phyloP scores from a whole-genome alignment of 2,329 filamentous ascomycete genomes.

The Magnaporthales sp. region DNA sequence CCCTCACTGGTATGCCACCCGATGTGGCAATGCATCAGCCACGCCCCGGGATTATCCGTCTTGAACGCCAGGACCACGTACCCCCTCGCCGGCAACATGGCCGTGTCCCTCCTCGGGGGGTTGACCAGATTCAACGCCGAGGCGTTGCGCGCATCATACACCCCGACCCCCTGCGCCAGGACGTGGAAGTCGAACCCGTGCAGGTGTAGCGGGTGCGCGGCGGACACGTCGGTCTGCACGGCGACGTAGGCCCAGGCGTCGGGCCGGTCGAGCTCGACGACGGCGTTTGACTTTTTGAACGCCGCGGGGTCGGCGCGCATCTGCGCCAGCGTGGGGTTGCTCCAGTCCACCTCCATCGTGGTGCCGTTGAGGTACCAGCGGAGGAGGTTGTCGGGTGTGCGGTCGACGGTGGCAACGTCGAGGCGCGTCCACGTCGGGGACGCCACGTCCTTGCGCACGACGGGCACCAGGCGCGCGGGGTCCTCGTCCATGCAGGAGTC shows the following conservation, averaged over 20 bases:
- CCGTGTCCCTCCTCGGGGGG: constrained; percentile 43
- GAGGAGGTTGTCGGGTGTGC: not conserved
- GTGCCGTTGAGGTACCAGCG: constrained; percentile 18
- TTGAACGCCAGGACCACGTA: constrained; percentile 40
- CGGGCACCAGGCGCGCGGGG: not conserved
- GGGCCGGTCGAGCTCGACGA: constrained; percentile 18
- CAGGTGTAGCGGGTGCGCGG: constrained; percentile 55
- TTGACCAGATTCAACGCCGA: constrained; percentile 47
- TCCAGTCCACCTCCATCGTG: constrained; percentile 21
- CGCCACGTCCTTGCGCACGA: not conserved
- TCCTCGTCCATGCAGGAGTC: constrained; percentile 4
- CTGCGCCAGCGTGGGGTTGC: constrained; percentile 18
- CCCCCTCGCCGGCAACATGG: constrained; percentile 28
- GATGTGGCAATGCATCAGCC: constrained; percentile 49
- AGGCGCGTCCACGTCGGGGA: not conserved
- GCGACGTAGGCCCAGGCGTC: constrained; percentile 47
- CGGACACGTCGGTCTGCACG: constrained; percentile 29
- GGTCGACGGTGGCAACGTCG: not conserved
- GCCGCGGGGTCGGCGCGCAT: constrained; percentile 12
- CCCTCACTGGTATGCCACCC: constrained; percentile 10
- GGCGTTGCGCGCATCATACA: constrained; percentile 35
- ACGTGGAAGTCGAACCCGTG: constrained; percentile 52
- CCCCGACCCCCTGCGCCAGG: constrained; percentile 41
- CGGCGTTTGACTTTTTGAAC: constrained; percentile 16
- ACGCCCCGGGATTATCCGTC: constrained; percentile 42